Percentiles rank a stretch among this genome's conserved stretches.
phyloP scores from a whole-genome alignment of 257 asterid species.

The Ophiorrhiza pumila region DNA sequence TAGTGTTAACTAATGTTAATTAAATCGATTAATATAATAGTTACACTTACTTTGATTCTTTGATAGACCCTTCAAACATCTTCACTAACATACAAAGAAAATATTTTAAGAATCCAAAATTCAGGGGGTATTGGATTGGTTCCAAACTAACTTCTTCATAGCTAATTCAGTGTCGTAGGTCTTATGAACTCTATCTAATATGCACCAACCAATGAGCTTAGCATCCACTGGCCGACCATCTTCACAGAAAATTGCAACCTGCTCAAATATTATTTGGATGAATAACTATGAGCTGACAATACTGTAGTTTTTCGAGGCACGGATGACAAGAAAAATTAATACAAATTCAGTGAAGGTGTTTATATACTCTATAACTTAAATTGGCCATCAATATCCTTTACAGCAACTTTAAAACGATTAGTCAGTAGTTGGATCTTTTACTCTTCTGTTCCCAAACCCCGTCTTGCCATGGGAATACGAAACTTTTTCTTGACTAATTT shows the following conservation, averaged over 20 bases:
- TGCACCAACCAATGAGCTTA: constrained; percentile 84
- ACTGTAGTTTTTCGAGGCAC: not conserved
- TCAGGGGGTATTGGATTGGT: constrained; percentile 34
- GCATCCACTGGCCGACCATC: constrained; percentile 95
- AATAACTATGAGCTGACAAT: not conserved
- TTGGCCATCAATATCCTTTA: constrained; percentile 56
- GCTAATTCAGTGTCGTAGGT: constrained; percentile 71
- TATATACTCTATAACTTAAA: constrained; percentile 85
- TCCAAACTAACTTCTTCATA: constrained; percentile 55
- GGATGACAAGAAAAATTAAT: not conserved
- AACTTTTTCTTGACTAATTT: constrained; percentile 50
- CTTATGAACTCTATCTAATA: constrained; percentile 73
- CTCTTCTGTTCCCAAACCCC: constrained; percentile 71
- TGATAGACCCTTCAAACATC: not conserved
- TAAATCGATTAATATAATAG: too few species aligned
- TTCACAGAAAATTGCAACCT: constrained; percentile 91
- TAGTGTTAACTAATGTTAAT: too few species aligned
- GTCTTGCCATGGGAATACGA: constrained; percentile 81
- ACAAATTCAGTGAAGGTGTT: not conserved
- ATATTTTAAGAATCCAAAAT: constrained; percentile 32
- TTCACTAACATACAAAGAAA: constrained; percentile 22
- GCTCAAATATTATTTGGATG: not conserved
- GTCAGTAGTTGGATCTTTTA: constrained; percentile 66
- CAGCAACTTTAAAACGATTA: constrained; percentile 81
- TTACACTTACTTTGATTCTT: not conserved